phyloP scores from a whole-genome alignment of 2,329 filamentous ascomycete species.

The Aureobasidium lini region DNA sequence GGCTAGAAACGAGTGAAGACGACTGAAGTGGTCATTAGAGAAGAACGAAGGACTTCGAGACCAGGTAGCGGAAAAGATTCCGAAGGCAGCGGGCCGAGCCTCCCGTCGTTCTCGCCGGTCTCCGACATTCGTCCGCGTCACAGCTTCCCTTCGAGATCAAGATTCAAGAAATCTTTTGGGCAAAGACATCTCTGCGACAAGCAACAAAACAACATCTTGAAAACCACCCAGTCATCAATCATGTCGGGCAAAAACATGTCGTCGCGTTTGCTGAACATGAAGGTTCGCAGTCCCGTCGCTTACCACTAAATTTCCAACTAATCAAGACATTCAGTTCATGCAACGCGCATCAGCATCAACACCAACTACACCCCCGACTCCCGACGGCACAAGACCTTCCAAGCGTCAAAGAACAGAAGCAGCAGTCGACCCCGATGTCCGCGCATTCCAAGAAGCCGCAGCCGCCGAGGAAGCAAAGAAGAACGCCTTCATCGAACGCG shows the following conservation, averaged over 20 bases:
- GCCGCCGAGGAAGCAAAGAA: slow-evolving; percentile 61
- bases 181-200: background rate
- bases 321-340: slow-evolving; percentile 7
- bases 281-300: background rate
- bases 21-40: too few species aligned
- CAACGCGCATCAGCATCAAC: slow-evolving; percentile 13
- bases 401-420: slow-evolving; percentile 1
- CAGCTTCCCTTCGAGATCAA: background rate
- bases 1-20: too few species aligned
- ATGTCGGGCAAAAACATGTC: slow-evolving; percentile 14
- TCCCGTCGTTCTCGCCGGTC: background rate
- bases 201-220: background rate
- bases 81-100: background rate
- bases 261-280: slow-evolving; percentile 13
- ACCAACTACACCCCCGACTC: background rate
- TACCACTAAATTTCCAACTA: too few species aligned
- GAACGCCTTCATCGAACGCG: slow-evolving; percentile 45
- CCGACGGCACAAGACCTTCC: slow-evolving; percentile 4
- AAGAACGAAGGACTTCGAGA: background rate
- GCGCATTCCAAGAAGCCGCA: slow-evolving; percentile 55
- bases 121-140: background rate
- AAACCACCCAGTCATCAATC: background rate
- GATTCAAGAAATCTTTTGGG: slow-evolving; percentile 2
- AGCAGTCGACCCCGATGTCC: slow-evolving; percentile 43
- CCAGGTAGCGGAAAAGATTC: background rate